Evolutionary conservation across 1,284 basidiomycete species (phyloP).

Genomic region (Schizopora paradoxa): DNA sequence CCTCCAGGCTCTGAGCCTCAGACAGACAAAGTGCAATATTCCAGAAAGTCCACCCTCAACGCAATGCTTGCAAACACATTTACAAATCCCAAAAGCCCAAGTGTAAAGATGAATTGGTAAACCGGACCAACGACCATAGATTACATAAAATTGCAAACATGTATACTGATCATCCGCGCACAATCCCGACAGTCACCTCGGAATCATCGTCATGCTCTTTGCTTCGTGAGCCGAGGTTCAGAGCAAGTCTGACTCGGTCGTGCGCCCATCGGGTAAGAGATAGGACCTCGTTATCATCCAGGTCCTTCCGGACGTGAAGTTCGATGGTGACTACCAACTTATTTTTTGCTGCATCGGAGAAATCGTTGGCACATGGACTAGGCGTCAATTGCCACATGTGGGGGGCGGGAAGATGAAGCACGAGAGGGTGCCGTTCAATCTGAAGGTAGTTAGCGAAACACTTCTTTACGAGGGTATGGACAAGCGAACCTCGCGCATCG

Average conservation of each 20-base stretch:
- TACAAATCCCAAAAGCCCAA: no score
- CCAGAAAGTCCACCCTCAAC: no score
- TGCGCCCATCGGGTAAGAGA: constrained; percentile 68
- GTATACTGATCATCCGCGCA: constrained; percentile 28
- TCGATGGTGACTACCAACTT: constrained; percentile 77
- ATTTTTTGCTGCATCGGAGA: constrained; percentile 30
- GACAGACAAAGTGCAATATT: no score
- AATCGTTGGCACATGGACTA: constrained; percentile 18
- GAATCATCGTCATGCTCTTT: constrained; percentile 31
- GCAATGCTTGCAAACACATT: no score
- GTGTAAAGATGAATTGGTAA: no score
- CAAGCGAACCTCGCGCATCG: constrained; percentile 67
- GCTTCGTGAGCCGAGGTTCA: constrained; percentile 27
- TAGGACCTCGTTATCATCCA: constrained; percentile 70
- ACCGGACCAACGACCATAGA: no score
- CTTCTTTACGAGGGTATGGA: background rate
- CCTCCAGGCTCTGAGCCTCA: no score
- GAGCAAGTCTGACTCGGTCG: constrained; percentile 48
- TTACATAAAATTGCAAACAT: background rate
- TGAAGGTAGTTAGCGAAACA: constrained; percentile 27
- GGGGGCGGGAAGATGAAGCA: constrained; percentile 72
- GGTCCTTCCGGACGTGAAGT: constrained; percentile 65
- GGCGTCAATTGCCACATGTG: constrained; percentile 84
- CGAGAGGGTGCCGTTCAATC: constrained; percentile 75
- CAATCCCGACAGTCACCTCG: constrained; percentile 47